Evolutionary conservation across 2,329 filamentous ascomycete genomes (phyloP), one percentile per base, ranked within the genome.

Genomic region (Talaromyces verruculosus): DNA sequence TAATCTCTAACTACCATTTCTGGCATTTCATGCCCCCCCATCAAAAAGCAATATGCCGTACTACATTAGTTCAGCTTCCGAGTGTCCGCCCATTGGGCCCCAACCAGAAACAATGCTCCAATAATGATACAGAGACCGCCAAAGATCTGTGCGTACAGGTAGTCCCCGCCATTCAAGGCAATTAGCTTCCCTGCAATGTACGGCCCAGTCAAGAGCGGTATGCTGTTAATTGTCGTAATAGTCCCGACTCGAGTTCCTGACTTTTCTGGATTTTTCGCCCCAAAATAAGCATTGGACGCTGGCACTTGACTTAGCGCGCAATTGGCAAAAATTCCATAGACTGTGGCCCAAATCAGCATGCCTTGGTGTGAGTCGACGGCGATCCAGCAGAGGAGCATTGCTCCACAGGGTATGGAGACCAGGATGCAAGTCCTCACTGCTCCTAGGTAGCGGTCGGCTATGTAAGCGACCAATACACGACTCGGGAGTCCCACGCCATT

Each of bases 151-250:
- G 83, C 81, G 69, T 82, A 82, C 37, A 83, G 64, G 71, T 84
- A 86, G 8, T 75, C 70, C 0, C 84, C 84, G 17, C 75, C 69
- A 39, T 79, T 77, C 17, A 70, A 73, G 65, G 82, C 72, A 28
- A 87, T 79, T 67, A 87, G 72, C 2, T 81, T 81, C 2, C 85
- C 85, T 3, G 81, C 83, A 66, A 87, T 83, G 0, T 85, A 84
- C 5, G 85, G 81, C 0, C 85, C 85, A 3, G 82, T 84, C 58
- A 87, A 72, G 4, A 80, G 81, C 0, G 84, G 82, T 59, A 87
- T 79, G 22, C 80, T 81, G n/a, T 85, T 80, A 65, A 85, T 80
- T 33, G 79, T 82, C 61, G 87, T 82, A 5, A 83, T 79, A 81
- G 86, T 84, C 1, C 85, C 85, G 73, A 85, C 83, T 19, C 84